These are phyloP conservation scores for Zymoseptoria tritici DNA, from an alignment of 2,329 filamentous ascomycete genomes.

Conservation along the genomic window DNA sequence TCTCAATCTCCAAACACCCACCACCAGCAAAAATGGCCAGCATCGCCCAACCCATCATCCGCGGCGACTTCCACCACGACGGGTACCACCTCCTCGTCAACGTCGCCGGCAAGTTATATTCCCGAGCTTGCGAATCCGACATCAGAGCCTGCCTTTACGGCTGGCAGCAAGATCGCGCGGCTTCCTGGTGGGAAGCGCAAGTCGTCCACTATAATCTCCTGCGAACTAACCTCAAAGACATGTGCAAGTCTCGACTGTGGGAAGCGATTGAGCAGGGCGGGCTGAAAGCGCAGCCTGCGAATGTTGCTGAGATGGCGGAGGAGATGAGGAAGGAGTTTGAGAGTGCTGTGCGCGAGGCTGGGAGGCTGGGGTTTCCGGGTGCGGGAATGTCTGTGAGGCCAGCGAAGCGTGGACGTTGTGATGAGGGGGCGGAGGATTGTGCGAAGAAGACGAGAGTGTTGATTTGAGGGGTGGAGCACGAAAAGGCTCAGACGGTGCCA, in stretches of 20 bases:
- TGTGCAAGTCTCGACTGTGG: constrained; percentile 52
- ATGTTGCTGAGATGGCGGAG: constrained; percentile 44
- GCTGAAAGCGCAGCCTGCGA: constrained; percentile 41
- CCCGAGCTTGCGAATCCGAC: constrained; percentile 22
- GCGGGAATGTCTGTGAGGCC: constrained; percentile 2
- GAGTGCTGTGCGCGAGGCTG: constrained; percentile 44
- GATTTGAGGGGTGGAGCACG: too few relatives aligned
- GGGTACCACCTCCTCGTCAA: constrained; percentile 22
- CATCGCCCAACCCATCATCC: constrained; percentile 12
- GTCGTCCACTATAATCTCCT: constrained; percentile 55
- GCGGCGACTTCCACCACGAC: constrained; percentile 26
- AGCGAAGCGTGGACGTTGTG: constrained; percentile 18
- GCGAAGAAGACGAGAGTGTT: constrained; percentile 24
- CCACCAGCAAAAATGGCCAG: neutral
- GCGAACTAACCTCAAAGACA: constrained; percentile 50
- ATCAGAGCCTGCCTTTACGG: constrained; percentile 20
- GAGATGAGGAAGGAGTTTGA: constrained; percentile 53
- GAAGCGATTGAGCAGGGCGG: constrained; percentile 46
- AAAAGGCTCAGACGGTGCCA: too few relatives aligned
- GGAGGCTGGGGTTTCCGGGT: neutral
- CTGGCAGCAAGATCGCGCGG: constrained; percentile 43
- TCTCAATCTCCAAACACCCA: neutral
- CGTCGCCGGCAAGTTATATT: constrained; percentile 24
- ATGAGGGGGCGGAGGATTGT: constrained; percentile 12
- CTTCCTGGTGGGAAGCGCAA: constrained; percentile 57